A percentile compares a stretch with the other conserved stretches of the same genome.
phyloP scores from a whole-genome alignment of 495 filamentous ascomycete species.

The Tuber brumale region DNA sequence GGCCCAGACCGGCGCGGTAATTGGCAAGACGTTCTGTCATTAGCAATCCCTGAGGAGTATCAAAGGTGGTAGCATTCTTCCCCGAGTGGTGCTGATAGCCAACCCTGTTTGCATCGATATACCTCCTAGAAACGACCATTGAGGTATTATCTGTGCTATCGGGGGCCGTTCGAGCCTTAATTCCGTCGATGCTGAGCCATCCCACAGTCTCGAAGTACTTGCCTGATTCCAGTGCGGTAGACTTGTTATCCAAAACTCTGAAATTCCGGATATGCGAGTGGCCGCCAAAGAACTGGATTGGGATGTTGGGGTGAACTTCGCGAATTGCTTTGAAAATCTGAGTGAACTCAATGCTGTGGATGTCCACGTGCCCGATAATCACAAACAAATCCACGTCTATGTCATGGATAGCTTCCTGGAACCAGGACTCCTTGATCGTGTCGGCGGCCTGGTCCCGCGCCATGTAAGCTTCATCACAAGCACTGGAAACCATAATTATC shows the following conservation, averaged over 20 bases:
- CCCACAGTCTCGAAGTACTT: conserved; percentile 97
- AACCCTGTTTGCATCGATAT: conserved; percentile 91
- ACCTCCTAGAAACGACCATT: conserved; percentile 53
- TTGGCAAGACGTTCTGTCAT: conserved; percentile 64
- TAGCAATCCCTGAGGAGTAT: conserved; percentile 67
- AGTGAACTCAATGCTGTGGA: conserved; percentile 66
- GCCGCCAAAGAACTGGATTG: conserved; percentile 90
- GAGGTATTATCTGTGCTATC: conserved; percentile 39
- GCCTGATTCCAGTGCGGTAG: conserved; percentile 80
- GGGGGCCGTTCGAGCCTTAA: conserved; percentile 46
- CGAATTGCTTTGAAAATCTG: conserved; percentile 73
- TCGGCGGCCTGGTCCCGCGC: conserved; percentile 52
- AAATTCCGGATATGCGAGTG: conserved; percentile 88
- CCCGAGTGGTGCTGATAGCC: conserved; percentile 77
- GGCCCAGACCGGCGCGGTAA: conserved; percentile 61
- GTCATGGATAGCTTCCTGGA: conserved; percentile 75
- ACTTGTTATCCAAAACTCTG: conserved; percentile 68
- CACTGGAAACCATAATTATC: background rate
- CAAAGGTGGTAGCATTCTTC: conserved; percentile 63
- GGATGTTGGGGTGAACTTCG: conserved; percentile 64
- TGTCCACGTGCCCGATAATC: conserved; percentile 77
- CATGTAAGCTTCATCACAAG: conserved; percentile 5
- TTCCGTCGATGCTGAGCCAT: conserved; percentile 78
- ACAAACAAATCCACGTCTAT: conserved; percentile 78
- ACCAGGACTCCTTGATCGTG: conserved; percentile 79